Evolutionary conservation across 345 rosid genomes (phyloP).

Genomic region (Gossypium longicalyx): DNA sequence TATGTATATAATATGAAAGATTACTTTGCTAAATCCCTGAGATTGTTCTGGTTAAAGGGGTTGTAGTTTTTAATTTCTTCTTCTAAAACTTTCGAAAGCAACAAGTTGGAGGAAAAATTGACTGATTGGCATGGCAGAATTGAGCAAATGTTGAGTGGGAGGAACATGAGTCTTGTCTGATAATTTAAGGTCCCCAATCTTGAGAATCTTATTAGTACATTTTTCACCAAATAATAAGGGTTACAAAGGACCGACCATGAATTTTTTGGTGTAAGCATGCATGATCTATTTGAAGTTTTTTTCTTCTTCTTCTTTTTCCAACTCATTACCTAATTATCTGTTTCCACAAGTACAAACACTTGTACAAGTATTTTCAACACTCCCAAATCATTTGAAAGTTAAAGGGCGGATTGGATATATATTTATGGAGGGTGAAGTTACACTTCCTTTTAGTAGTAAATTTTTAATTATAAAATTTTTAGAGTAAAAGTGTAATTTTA

Average conservation of each 20-base stretch:
- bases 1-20: neutral
- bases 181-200: neutral
- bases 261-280: neutral
- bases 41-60: conserved; percentile 5
- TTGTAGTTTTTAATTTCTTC: neutral
- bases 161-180: neutral
- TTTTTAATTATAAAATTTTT: too few species aligned
- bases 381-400: neutral
- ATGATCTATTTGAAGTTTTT: neutral
- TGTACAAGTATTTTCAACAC: neutral
- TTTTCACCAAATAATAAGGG: neutral
- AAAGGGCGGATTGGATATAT: neutral
- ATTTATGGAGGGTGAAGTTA: too few species aligned
- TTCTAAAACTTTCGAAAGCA: neutral
- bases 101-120: neutral
- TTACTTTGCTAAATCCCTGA: neutral
- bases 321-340: neutral
- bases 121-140: neutral
- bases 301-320: too few species aligned
- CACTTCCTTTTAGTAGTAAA: too few species aligned
- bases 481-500: too few species aligned
- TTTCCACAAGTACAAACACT: neutral
- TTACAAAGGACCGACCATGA: neutral
- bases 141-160: conserved; percentile 6
- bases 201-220: neutral